Base-by-base conservation (phyloP, 768 basidiomycete species). In the Lepiota brunneoincarnata region DNA sequence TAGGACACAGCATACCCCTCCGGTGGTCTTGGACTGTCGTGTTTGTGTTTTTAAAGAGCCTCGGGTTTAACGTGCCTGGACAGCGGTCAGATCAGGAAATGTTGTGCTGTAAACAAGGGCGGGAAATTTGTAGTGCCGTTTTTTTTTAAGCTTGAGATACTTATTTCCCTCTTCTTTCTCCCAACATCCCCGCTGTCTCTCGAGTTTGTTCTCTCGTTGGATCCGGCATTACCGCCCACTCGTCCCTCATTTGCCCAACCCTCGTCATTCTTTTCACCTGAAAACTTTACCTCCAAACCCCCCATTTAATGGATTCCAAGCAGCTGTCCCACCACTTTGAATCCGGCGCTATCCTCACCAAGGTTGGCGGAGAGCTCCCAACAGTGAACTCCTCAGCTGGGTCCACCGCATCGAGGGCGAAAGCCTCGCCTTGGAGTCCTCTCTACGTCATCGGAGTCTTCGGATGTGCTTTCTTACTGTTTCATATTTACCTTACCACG, bases 381-480 rank as follows among this genome's bases (percentile, higher is more conserved):
- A 40, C 38, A 9, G 46, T 41, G 23, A 54, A 47, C 11, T 37
- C 35, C 14, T 37, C 21, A n/a, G 38, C 31, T 9, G 31, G 11
- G 7, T 7, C 28, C 44, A 18, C 44, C 15, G 18, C 20, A 28
- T 34, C 38, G 11, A 36, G 36, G 23, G 4, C 20, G 3, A 31
- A 46, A 15, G 9, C 26, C n/a, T 21, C 45, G 31, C 41, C 48
- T 10, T 41, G 45, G 45, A 6, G 37, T 9, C 18, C 36, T 12
- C 28, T 54, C 15, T 54, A 47, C 21, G 26, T 28, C 3, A 15
- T 54, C 23, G 53, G 53, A 41, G 39, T 54, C 17, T 47, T 54
- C 41, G 53, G 53, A 47, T 54, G 53, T 14, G 36, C 37, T 15
- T 54, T 45, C 37, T 36, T 54, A n/a, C 26, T 54, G 14, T 54